Percentiles rank a stretch among this genome's conserved stretches.
These are phyloP conservation scores for Pythium aquatile DNA, from an alignment of 352 stramenopile genomes.

Conservation along the genomic window DNA sequence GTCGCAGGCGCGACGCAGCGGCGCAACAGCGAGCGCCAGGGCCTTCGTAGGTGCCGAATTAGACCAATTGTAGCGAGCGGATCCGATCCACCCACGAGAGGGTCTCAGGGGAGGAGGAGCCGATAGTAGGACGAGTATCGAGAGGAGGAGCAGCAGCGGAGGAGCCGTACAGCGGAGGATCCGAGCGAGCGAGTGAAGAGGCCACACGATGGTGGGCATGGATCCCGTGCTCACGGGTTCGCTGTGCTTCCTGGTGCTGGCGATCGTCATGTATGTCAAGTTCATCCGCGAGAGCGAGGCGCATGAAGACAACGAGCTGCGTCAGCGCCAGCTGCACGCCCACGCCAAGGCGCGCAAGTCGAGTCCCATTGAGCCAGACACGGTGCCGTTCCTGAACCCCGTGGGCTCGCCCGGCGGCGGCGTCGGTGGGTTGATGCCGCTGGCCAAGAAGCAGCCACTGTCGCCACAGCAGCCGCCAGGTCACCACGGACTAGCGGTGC, in stretches of 20 bases:
- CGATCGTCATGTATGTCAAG: constrained; percentile 88
- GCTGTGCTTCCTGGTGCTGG: constrained; percentile 83
- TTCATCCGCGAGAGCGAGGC: constrained; percentile 79
- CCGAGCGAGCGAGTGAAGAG: neutral
- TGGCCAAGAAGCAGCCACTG: constrained; percentile 42
- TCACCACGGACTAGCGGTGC: constrained; percentile 36
- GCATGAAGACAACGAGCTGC: constrained; percentile 49
- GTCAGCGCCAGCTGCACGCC: constrained; percentile 33
- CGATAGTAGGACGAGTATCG: neutral
- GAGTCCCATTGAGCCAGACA: constrained; percentile 63
- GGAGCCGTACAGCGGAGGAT: neutral
- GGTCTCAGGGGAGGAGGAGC: neutral
- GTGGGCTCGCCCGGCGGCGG: constrained; percentile 35
- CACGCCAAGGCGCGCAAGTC: constrained; percentile 41
- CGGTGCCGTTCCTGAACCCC: constrained; percentile 68
- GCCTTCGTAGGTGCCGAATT: neutral
- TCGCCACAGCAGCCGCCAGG: constrained; percentile 36
- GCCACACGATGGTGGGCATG: constrained; percentile 40
- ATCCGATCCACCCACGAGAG: neutral
- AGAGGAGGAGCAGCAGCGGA: neutral
- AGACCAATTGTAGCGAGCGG: neutral
- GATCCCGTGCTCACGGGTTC: constrained; percentile 86
- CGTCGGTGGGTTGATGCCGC: constrained; percentile 33
- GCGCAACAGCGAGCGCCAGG: neutral
- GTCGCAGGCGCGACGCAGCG: constrained; percentile 3